Conservation (phyloP, 2,329 filamentous ascomycete genomes). For the Aureobasidium sp. region DNA sequence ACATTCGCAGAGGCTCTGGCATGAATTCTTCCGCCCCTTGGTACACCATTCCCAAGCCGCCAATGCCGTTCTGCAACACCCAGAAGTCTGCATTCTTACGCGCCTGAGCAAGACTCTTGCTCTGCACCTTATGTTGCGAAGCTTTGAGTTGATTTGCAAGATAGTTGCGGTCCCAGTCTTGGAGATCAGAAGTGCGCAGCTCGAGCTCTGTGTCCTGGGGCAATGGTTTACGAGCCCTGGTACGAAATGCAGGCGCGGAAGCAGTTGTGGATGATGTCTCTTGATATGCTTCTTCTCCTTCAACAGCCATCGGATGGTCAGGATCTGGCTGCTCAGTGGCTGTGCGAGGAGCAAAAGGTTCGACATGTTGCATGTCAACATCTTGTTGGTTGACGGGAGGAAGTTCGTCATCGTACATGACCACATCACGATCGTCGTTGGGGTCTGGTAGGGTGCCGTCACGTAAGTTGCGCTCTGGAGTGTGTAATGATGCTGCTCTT, state of each 20-base stretch:
- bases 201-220: constrained; percentile 43
- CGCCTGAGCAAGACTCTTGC: constrained; percentile 40
- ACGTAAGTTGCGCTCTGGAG: background rate
- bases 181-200: constrained; percentile 50
- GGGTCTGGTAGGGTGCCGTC: background rate
- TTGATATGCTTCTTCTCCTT: constrained; percentile 10
- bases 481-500: background rate
- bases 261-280: constrained; percentile 34
- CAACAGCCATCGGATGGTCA: constrained; percentile 16
- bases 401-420: constrained; percentile 1
- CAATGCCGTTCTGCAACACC: constrained; percentile 51
- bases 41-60: constrained; percentile 44
- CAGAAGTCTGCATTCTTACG: constrained; percentile 59
- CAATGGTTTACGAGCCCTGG: constrained; percentile 36
- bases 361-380: background rate
- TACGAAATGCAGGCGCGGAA: constrained; percentile 36
- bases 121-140: constrained; percentile 18
- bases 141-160: background rate
- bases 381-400: background rate
- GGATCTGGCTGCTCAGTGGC: background rate
- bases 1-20: constrained; percentile 49
- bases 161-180: constrained; percentile 43
- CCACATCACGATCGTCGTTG: constrained; percentile 13
- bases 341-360: background rate
- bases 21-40: constrained; percentile 31